Evolutionary conservation across 2,329 filamentous ascomycete genomes (phyloP), one percentile per base, ranked within the genome.

Genomic region (Trematosphaeria pertusa): DNA sequence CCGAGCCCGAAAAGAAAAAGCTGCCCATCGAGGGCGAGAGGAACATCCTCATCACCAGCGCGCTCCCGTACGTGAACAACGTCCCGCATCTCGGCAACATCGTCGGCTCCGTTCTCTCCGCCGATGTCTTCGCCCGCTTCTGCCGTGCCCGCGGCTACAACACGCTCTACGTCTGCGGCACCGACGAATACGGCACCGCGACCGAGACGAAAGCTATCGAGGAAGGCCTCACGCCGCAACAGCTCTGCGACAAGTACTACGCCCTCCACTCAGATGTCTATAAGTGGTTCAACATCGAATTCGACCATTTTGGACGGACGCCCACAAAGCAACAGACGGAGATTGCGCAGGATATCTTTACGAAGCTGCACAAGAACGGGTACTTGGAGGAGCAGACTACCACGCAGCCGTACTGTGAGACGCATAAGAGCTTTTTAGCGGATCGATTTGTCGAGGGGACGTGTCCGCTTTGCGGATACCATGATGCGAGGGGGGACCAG

Each of bases 171-270:
- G 81, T 96, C 59, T 96, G 92, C 73, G 91, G 91, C 46, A 89
- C 86, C 40, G 93, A 97, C 76, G 90, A 97, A 75, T 97, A 97
- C 73, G 93, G 93, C 47, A 97, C 93, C 10, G 92, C 93, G 17
- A 96, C 92, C 22, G 93, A 97, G 75, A 96, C 93, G 19, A 96
- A 96, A 77, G 93, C 93, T 4, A 84, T 97, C 31, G 91, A 96
- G 71, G 91, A 94, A 70, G 87, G 87, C 11, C 79, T 91, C 54
- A 91, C 87, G 10, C 91, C 93, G 17, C 81, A 88, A 63, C 83
- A 92, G 67, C 84, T 97, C 10, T 97, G 93, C 78, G 85, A 89
- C 74, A 95, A 97, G 77, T 97, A 95, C 78, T 89, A 95, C 76
- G 85, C 85, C 63, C 85, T 96, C 48, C 93, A 97, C 75, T 86